phyloP scores from a whole-genome alignment of 2,329 filamentous ascomycete species.

The Neophaeococcomyces mojaviensis region DNA sequence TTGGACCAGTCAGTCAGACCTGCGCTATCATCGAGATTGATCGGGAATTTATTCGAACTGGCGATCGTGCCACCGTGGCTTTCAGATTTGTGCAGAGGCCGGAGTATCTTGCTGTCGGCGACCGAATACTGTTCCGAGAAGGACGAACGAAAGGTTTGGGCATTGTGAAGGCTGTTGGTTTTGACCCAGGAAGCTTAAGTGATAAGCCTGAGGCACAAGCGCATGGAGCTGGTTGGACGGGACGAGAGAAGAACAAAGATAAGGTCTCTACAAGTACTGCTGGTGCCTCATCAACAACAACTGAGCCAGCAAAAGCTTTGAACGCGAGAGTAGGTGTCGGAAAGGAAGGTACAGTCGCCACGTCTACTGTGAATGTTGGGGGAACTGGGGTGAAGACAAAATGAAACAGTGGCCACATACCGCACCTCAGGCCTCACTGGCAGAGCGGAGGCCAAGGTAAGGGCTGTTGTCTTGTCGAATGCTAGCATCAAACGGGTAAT shows the following conservation, averaged over 20 bases:
- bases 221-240: constrained; percentile 7
- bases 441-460: too few relatives aligned
- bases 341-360: too few relatives aligned
- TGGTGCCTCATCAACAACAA: not conserved
- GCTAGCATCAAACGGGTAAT: too few relatives aligned
- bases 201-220: constrained; percentile 24
- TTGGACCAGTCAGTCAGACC: constrained; percentile 89
- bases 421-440: too few relatives aligned
- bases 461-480: too few relatives aligned
- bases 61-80: constrained; percentile 86
- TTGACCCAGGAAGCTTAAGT: constrained; percentile 56
- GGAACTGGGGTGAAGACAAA: too few relatives aligned
- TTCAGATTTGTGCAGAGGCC: constrained; percentile 92
- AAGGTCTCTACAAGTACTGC: not conserved
- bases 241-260: constrained; percentile 6
- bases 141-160: constrained; percentile 91
- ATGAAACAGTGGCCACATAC: too few relatives aligned
- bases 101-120: constrained; percentile 82
- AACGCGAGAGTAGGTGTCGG: too few relatives aligned
- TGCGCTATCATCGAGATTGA: constrained; percentile 97
- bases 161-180: constrained; percentile 86
- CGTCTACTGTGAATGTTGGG: too few relatives aligned
- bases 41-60: constrained; percentile 87
- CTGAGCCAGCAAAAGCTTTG: too few relatives aligned
- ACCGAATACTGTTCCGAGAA: constrained; percentile 86